phyloP scores from a whole-genome alignment of 202 grass and related monocot species.

The Setaria italica region DNA sequence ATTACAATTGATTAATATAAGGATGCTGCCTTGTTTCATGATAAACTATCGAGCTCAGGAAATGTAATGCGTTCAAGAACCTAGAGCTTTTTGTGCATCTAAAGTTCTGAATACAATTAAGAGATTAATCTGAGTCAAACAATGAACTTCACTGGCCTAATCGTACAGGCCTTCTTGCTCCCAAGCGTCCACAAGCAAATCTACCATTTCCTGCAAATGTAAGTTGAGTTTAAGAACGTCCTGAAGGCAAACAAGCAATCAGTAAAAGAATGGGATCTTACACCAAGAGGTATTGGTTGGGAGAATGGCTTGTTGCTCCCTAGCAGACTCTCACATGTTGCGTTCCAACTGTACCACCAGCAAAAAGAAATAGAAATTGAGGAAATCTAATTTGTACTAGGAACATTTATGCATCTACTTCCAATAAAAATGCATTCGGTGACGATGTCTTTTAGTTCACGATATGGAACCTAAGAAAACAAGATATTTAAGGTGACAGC shows the following conservation, averaged over 20 bases:
- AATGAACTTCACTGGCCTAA: constrained; percentile 45
- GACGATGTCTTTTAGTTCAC: constrained; percentile 7
- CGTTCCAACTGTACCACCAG: constrained; percentile 71
- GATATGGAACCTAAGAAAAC: background rate
- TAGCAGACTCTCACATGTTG: constrained; percentile 79
- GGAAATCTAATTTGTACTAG: constrained; percentile 8
- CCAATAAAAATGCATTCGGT: background rate
- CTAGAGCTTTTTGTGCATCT: constrained; percentile 39
- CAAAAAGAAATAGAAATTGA: constrained; percentile 23
- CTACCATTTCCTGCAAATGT: constrained; percentile 89
- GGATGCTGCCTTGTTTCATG: constrained; percentile 27
- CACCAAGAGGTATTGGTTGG: constrained; percentile 79
- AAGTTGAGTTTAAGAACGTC: constrained; percentile 31
- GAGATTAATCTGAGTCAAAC: constrained; percentile 33
- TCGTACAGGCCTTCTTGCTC: constrained; percentile 91
- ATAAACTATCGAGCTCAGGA: constrained; percentile 21
- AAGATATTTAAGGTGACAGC: background rate
- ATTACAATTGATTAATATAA: constrained; percentile 40
- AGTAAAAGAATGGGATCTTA: constrained; percentile 46
- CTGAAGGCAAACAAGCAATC: background rate
- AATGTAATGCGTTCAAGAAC: constrained; percentile 30
- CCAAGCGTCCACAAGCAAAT: constrained; percentile 96
- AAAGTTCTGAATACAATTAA: constrained; percentile 24
- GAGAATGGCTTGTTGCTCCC: constrained; percentile 90
- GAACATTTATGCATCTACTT: background rate